These are phyloP conservation scores for Podospora pseudopauciseta DNA, from an alignment of 495 filamentous ascomycete genomes.

Conservation along the genomic window DNA sequence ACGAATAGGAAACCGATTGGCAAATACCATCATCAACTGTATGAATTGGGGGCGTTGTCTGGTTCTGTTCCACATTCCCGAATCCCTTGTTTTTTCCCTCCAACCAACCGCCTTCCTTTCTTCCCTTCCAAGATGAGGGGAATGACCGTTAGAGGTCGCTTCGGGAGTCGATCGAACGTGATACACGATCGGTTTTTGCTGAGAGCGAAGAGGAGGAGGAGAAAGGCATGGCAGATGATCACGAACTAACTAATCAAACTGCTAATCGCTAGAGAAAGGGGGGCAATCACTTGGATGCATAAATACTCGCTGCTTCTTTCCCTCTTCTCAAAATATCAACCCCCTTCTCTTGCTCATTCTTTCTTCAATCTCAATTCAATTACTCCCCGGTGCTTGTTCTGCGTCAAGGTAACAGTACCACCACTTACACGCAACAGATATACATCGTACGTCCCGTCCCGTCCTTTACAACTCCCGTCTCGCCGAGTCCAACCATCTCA, in stretches of 20 bases:
- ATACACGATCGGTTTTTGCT: neutral
- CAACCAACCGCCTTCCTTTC: neutral
- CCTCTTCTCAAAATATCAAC: neutral
- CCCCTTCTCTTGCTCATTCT: neutral
- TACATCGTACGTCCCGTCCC: neutral
- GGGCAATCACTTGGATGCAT: neutral
- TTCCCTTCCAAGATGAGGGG: neutral
- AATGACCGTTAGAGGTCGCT: neutral
- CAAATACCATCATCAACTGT: neutral
- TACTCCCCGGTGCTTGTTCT: neutral
- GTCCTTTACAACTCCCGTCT: neutral
- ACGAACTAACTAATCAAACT: neutral
- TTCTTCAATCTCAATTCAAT: neutral
- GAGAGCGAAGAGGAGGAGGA: neutral
- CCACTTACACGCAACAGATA: neutral
- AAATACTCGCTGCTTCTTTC: neutral
- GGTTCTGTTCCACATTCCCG: neutral
- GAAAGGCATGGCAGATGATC: neutral
- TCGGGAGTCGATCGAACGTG: neutral
- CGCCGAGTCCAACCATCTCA: neutral
- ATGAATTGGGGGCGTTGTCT: neutral
- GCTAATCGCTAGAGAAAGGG: neutral
- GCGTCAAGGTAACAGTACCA: neutral
- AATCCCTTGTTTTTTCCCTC: neutral
- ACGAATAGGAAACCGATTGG: neutral